Base-by-base conservation (phyloP, 179 eudicot genomes). In the Patellifolia procumbens region DNA sequence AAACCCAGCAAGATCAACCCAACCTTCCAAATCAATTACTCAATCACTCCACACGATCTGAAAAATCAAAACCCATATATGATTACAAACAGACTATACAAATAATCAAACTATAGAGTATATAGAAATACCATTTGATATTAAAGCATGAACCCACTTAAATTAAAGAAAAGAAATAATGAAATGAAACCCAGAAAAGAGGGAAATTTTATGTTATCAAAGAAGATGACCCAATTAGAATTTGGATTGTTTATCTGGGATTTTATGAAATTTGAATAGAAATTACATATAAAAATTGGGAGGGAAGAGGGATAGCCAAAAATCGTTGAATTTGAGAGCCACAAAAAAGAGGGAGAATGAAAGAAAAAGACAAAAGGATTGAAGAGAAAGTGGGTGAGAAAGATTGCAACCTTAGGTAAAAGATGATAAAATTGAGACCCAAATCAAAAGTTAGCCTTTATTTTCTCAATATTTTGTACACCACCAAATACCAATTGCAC, bases 321-420 rank as follows among this genome's bases (percentile, higher is more conserved):
- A 73, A 73, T 58, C 65, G 26, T n/a, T n/a, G 75, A 24, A 71
- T 12, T 22, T 56, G 42, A 78, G 76, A 74, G 74, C 79, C 79
- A 79, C 82, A 75, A 65, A 52, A 28, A 31, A 12, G 71, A 53
- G 34, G 59, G 2, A 22, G 16, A 16, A 24, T 7, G 32, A 11
- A 28, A 31, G 32, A 37, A 76, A n/a, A 72, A 46, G 75, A 77
- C 70, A 66, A 73, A 32, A 55, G 29, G 65, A 34, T 51, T 20
- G 43, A 48, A 71, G 16, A 51, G 80, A 76, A n/a, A 49, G 78
- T 79, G 80, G 80, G 80, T 82, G 46, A 74, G 39, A 79, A 56
- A n/a, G n/a, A n/a, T n/a, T 20, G 60, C 55, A 73, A 76, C 78
- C 82, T 66, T 67, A 62, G 61, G 62, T 32, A 58, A 72, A 31